These are phyloP conservation scores for Lactarius sp. DNA, from an alignment of 768 basidiomycete genomes.

Conservation along the genomic window DNA sequence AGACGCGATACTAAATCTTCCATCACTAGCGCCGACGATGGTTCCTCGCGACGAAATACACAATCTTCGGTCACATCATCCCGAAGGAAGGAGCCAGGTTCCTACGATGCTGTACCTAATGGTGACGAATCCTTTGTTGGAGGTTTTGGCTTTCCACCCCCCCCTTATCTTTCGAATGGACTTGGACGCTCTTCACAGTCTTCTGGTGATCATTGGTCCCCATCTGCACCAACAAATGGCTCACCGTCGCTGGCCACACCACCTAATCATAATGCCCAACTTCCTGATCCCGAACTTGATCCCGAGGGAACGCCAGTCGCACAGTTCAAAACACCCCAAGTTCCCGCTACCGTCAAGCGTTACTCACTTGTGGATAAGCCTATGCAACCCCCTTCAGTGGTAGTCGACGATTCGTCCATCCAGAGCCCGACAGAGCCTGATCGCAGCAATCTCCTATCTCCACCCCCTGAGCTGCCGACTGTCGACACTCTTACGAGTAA, in stretches of 20 bases:
- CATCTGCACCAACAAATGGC: background rate
- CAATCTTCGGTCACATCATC: constrained; percentile 8
- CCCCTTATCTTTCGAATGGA: constrained; percentile 13
- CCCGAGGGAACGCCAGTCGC: constrained; percentile 30
- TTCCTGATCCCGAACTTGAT: constrained; percentile 23
- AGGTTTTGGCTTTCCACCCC: constrained; percentile 39
- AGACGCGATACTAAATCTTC: constrained; percentile 33
- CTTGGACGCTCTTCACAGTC: constrained; percentile 7
- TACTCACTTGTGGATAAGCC: constrained; percentile 79
- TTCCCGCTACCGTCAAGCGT: constrained; percentile 68
- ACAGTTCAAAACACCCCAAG: constrained; percentile 35
- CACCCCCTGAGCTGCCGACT: constrained; percentile 36
- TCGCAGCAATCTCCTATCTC: constrained; percentile 19
- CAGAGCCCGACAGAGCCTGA: constrained; percentile 25
- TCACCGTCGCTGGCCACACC: constrained; percentile 5
- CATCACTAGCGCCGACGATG: constrained; percentile 33
- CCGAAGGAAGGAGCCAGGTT: constrained; percentile 28
- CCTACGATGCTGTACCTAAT: constrained; percentile 21
- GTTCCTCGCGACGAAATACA: constrained; percentile 25
- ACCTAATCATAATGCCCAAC: constrained; percentile 16
- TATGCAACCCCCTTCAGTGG: constrained; percentile 43
- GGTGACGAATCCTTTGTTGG: constrained; percentile 47
- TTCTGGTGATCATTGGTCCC: constrained; percentile 9
- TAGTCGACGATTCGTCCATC: constrained; percentile 47
- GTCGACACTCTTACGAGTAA: constrained; percentile 45